Evolutionary conservation across 78 protist genomes (phyloP).

Genomic region (Dictyostelium capitatum): DNA sequence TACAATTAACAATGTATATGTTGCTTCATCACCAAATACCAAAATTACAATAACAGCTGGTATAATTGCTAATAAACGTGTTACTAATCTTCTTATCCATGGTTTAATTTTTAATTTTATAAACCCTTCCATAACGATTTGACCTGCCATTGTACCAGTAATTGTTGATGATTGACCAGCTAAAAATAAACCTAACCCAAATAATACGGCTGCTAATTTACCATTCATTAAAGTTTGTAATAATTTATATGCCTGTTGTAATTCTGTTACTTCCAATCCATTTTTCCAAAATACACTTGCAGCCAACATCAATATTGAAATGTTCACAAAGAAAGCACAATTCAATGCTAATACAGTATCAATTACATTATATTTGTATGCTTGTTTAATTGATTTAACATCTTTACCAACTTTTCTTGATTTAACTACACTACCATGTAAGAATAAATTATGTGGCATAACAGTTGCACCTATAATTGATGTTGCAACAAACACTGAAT

Average conservation of each 20-base stretch:
- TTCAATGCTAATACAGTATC: slow-evolving; percentile 79
- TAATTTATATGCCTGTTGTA: slow-evolving; percentile 19
- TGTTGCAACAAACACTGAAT: slow-evolving; percentile 61
- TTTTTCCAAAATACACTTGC: slow-evolving; percentile 27
- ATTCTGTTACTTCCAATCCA: background rate
- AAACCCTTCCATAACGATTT: slow-evolving; percentile 92
- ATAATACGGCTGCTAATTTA: background rate
- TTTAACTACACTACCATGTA: slow-evolving; percentile 81
- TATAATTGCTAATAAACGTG: slow-evolving; percentile 87
- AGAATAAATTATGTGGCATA: slow-evolving; percentile 92
- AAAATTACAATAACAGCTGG: slow-evolving; percentile 74
- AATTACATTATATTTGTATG: slow-evolving; percentile 75
- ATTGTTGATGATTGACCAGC: slow-evolving; percentile 92
- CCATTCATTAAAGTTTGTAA: slow-evolving; percentile 9
- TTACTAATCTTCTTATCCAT: slow-evolving; percentile 84
- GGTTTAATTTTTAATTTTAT: slow-evolving; percentile 76
- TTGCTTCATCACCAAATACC: slow-evolving; percentile 8
- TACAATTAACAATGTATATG: slow-evolving; percentile 31
- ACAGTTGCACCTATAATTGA: slow-evolving; percentile 90
- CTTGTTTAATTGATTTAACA: slow-evolving; percentile 16
- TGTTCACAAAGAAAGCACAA: slow-evolving; percentile 82
- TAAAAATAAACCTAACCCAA: slow-evolving; percentile 86
- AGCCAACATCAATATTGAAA: slow-evolving; percentile 41
- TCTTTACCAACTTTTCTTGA: slow-evolving; percentile 32
- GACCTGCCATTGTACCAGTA: slow-evolving; percentile 91